phyloP scores from a whole-genome alignment of 306 rosid genomes.

The Fagus sylvatica region DNA sequence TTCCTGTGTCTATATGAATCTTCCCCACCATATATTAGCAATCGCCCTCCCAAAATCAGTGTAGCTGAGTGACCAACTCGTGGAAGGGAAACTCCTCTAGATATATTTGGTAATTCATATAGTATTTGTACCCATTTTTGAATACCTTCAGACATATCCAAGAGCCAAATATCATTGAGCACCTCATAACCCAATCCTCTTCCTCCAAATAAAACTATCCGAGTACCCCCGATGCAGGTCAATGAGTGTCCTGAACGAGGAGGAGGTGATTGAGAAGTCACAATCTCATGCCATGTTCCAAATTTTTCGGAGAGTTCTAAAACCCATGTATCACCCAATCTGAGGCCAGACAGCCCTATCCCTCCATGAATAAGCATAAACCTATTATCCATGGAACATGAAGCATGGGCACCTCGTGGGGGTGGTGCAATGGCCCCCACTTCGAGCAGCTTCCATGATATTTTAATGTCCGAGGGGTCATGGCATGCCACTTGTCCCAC shows the following conservation, averaged over 20 bases:
- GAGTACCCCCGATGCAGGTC: constrained; percentile 61
- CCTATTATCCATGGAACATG: constrained; percentile 61
- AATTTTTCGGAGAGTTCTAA: constrained; percentile 67
- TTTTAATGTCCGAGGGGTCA: constrained; percentile 46
- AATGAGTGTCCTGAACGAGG: constrained; percentile 92
- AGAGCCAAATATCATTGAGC: constrained; percentile 84
- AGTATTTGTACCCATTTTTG: constrained; percentile 63
- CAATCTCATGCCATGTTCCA: constrained; percentile 74
- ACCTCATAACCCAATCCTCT: constrained; percentile 83
- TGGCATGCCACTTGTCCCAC: constrained; percentile 59
- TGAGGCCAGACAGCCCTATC: constrained; percentile 63
- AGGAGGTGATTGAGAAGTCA: constrained; percentile 67
- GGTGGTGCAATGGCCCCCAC: constrained; percentile 65
- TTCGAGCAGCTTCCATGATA: constrained; percentile 73
- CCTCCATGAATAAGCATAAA: constrained; percentile 92
- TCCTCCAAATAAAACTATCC: constrained; percentile 77
- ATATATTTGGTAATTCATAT: constrained; percentile 56
- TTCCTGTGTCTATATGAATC: constrained; percentile 70
- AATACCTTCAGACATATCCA: constrained; percentile 45
- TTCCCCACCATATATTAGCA: constrained; percentile 87
- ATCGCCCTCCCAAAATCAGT: constrained; percentile 69
- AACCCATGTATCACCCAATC: constrained; percentile 86
- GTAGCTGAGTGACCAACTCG: constrained; percentile 94
- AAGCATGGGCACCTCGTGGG: constrained; percentile 85
- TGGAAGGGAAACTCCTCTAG: constrained; percentile 71